A percentile compares a stretch with the other conserved stretches of the same genome.
phyloP scores from a whole-genome alignment of 306 rosid genomes.

The Quercus alba region DNA sequence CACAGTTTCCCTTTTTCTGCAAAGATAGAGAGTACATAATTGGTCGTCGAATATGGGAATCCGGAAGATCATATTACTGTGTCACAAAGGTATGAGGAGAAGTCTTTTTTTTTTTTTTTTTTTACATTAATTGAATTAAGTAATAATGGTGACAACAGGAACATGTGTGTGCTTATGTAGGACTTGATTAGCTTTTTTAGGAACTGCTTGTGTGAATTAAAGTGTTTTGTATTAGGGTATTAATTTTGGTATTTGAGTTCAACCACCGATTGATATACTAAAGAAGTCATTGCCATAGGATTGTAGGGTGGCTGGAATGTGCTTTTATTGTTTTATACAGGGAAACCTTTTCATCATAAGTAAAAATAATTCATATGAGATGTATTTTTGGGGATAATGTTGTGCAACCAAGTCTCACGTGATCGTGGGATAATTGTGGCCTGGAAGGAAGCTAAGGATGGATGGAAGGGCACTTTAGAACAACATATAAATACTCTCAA shows the following conservation, averaged over 20 bases:
- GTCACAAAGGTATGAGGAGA: slow-evolving; percentile 55
- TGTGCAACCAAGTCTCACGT: neutral
- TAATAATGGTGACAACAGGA: neutral
- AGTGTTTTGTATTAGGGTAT: neutral
- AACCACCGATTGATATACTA: neutral
- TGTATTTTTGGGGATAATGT: neutral
- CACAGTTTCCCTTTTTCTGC: slow-evolving; percentile 69
- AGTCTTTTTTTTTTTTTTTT: neutral
- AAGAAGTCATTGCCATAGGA: neutral
- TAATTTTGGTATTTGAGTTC: neutral
- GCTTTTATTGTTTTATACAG: neutral
- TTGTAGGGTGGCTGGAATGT: neutral
- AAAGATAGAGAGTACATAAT: slow-evolving; percentile 70
- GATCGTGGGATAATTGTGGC: neutral
- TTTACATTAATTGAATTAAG: neutral
- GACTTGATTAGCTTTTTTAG: neutral
- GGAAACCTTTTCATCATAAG: neutral
- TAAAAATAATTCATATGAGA: neutral
- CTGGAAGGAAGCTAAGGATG: neutral
- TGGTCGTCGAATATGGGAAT: slow-evolving; percentile 66
- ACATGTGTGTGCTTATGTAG: neutral
- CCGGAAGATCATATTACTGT: slow-evolving; percentile 58
- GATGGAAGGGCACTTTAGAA: neutral
- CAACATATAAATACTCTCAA: neutral
- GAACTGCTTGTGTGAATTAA: neutral